Evolutionary conservation across 2,329 filamentous ascomycete genomes (phyloP), one percentile per base, ranked within the genome.

Genomic region (Cryphonectria nitschkei): DNA sequence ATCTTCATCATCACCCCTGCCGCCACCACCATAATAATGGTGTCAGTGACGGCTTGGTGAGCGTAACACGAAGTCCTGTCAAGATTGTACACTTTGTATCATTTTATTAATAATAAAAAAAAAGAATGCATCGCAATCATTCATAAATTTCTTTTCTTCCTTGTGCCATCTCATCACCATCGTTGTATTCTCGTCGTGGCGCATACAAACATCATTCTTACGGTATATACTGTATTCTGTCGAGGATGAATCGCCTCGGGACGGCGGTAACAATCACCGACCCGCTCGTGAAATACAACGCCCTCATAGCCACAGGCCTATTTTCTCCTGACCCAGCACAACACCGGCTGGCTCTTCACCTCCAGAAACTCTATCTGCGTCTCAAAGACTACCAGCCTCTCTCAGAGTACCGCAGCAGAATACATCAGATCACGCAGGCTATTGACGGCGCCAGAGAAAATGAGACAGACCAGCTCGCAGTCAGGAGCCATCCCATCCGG

Each of bases 381-480:
- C 83, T 95, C 56, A 94, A 93, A 77, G 92, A 95, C 79, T 95
- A 96, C 80, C 88, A 91, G 50, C 93, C 93, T 0, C 87, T 89
- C 63, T 75, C 87, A 16, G 91, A 94, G 76, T 95, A 95, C 77
- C 86, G 86, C 41, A 83, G 89, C 73, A 87, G 89, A 39, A 83
- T 96, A 1, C 85, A 86, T 60, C 88, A 89, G 74, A 84, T 93
- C 39, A 86, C 86, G 6, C 81, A 80, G 50, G 78, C 80, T n/a
- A 77, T 87, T 62, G 81, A 82, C n/a, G 75, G 81, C 50, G 68
- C 77, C 19, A 79, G 75, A 54, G 73, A 74, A 5, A 75, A 80
- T 29, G 74, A 78, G 22, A 78, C 80, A 1, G 77, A 77, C 22
- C 78, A 78, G 41, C 80, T 89, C 58, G 88, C 87, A 19, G 81